These are phyloP conservation scores for Ceratobasidium theobromae DNA, from an alignment of 1,284 basidiomycete genomes.

Conservation along the genomic window DNA sequence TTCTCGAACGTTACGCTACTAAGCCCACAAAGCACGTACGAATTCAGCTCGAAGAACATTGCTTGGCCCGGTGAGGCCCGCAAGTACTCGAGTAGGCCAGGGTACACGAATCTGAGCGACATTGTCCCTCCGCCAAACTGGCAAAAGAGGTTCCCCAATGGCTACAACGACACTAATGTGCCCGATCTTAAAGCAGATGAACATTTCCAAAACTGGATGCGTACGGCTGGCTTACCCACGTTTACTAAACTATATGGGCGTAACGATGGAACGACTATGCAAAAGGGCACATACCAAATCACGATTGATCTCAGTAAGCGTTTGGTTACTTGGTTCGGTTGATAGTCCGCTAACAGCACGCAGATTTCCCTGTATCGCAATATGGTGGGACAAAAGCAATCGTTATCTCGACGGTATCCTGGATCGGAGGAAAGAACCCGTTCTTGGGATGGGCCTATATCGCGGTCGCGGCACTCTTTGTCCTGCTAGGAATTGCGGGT, in stretches of 20 bases:
- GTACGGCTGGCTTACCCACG: slow-evolving; percentile 93
- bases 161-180: slow-evolving; percentile 68
- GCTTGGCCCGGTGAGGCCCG: slow-evolving; percentile 93
- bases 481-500: slow-evolving; percentile 83
- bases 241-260: slow-evolving; percentile 94
- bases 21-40: slow-evolving; percentile 62
- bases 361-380: slow-evolving; percentile 91
- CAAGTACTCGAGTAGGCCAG: slow-evolving; percentile 74
- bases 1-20: slow-evolving; percentile 65
- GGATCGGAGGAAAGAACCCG: slow-evolving; percentile 97
- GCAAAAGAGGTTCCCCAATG: slow-evolving; percentile 67
- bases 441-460: slow-evolving; percentile 98
- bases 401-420: slow-evolving; percentile 94
- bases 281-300: slow-evolving; percentile 75
- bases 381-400: slow-evolving; percentile 96
- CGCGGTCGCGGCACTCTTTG: slow-evolving; percentile 82
- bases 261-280: slow-evolving; percentile 79
- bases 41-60: slow-evolving; percentile 79
- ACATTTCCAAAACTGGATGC: slow-evolving; percentile 99
- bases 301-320: slow-evolving; percentile 78
- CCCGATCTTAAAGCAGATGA: slow-evolving; percentile 81
- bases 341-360: slow-evolving; percentile 4
- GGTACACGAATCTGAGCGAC: slow-evolving; percentile 56
- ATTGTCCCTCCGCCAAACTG: slow-evolving; percentile 96
- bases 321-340: not conserved